Percentiles rank a stretch among this genome's conserved stretches.
phyloP scores from a whole-genome alignment of 1,284 basidiomycete species.

The Quambalaria eucalypti region DNA sequence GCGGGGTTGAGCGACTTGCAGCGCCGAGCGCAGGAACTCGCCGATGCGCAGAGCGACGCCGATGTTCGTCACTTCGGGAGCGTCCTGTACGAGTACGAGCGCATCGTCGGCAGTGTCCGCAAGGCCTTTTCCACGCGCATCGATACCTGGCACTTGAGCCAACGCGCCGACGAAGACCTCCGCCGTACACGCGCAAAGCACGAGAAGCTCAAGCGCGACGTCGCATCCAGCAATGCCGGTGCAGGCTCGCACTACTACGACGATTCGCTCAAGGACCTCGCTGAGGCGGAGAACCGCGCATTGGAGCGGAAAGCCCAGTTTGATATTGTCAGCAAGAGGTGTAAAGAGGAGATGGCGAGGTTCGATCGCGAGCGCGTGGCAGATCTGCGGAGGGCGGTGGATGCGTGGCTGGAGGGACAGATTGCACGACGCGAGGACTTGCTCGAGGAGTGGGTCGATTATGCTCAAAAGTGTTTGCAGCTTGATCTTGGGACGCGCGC shows the following conservation, averaged over 20 bases:
- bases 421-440: constrained; percentile 72
- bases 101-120: constrained; percentile 82
- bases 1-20: constrained; percentile 45
- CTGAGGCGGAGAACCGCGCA: constrained; percentile 22
- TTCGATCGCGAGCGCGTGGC: constrained; percentile 88
- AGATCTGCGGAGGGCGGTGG: constrained; percentile 71
- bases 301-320: constrained; percentile 62
- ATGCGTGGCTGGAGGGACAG: constrained; percentile 71
- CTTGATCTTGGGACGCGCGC: neutral
- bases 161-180: constrained; percentile 66
- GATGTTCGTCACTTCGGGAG: constrained; percentile 52
- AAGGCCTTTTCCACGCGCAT: constrained; percentile 77
- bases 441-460: neutral
- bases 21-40: constrained; percentile 26
- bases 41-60: constrained; percentile 33
- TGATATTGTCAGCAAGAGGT: constrained; percentile 72
- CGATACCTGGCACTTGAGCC: constrained; percentile 71
- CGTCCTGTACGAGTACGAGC: constrained; percentile 80
- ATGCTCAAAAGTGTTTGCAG: neutral
- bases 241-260: neutral
- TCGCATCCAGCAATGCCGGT: constrained; percentile 52
- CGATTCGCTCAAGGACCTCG: constrained; percentile 16
- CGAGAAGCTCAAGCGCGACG: constrained; percentile 69
- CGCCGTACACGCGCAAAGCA: constrained; percentile 64
- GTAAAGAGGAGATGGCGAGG: constrained; percentile 81